Conservation (phyloP, 306 rosid species). For the Prunus padus region DNA sequence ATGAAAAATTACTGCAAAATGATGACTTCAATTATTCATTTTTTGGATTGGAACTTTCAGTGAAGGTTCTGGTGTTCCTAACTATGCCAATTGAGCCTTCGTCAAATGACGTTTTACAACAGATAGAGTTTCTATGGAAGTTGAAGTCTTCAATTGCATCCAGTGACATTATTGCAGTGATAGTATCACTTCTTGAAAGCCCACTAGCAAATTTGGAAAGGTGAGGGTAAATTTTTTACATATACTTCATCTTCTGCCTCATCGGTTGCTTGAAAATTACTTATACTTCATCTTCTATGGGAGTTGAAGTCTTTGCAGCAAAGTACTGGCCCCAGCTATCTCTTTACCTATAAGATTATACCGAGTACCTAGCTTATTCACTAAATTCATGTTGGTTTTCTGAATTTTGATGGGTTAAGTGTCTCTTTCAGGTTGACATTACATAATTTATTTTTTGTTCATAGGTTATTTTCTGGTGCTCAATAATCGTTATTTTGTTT, state of each 20-base stretch:
- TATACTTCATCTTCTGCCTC: conserved; percentile 1
- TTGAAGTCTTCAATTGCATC: conserved; percentile 67
- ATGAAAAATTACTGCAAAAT: not conserved
- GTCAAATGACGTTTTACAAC: conserved; percentile 68
- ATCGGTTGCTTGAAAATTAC: not conserved
- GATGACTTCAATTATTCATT: not conserved
- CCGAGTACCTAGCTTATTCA: not conserved
- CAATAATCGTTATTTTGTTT: no score
- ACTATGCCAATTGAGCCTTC: conserved; percentile 88
- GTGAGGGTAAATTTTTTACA: conserved; percentile 36
- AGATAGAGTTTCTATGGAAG: conserved; percentile 80
- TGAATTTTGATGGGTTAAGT: no score
- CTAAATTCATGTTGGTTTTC: not conserved
- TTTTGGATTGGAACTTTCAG: conserved; percentile 35
- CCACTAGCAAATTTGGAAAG: conserved; percentile 87
- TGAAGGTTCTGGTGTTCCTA: conserved; percentile 88
- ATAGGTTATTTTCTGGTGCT: not conserved
- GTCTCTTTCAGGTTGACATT: not conserved
- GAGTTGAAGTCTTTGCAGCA: no score
- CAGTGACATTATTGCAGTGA: conserved; percentile 56
- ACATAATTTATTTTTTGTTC: not conserved
- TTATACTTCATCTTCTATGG: not conserved
- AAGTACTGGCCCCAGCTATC: no score
- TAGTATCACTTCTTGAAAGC: conserved; percentile 67
- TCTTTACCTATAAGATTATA: no score